A percentile compares a stretch with the other conserved stretches of the same genome.
These are phyloP conservation scores for Cicer pinnatifidum DNA, from an alignment of 306 rosid species.

Conservation along the genomic window DNA sequence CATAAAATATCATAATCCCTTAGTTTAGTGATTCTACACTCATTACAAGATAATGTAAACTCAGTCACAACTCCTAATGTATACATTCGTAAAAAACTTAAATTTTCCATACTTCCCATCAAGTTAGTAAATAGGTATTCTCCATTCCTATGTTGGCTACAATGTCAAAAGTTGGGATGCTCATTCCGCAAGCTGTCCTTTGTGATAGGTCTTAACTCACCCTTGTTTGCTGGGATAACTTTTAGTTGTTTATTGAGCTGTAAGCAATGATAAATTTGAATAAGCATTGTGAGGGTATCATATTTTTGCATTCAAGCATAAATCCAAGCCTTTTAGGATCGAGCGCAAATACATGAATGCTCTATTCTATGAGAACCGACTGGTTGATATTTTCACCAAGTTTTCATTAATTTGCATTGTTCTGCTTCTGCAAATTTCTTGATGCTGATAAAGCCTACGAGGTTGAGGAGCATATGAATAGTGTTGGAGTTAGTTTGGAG, in stretches of 20 bases:
- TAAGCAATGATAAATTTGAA: background rate
- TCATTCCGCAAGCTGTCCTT: background rate
- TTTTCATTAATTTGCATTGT: conserved; percentile 47
- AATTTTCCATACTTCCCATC: background rate
- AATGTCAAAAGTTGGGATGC: too few relatives aligned
- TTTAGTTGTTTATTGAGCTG: background rate
- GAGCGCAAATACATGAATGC: background rate
- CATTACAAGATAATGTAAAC: background rate
- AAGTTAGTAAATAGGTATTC: background rate
- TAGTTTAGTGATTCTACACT: background rate
- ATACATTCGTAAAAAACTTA: background rate
- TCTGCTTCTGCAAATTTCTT: conserved; percentile 62
- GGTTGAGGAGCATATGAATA: conserved; percentile 69
- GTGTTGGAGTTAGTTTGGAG: conserved; percentile 58
- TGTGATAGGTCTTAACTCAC: background rate
- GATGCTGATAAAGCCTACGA: conserved; percentile 78
- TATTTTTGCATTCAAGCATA: background rate
- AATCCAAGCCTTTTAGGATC: background rate
- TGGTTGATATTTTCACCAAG: background rate
- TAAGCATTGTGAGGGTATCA: background rate
- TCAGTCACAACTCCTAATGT: background rate
- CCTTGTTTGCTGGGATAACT: background rate
- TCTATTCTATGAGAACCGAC: background rate
- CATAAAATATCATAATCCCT: background rate
- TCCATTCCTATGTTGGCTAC: background rate